Evolutionary conservation across 1,139 yeast genomes (phyloP), one percentile per base, ranked within the genome.

Genomic region (Nadsonia starkeyi-henricii): DNA sequence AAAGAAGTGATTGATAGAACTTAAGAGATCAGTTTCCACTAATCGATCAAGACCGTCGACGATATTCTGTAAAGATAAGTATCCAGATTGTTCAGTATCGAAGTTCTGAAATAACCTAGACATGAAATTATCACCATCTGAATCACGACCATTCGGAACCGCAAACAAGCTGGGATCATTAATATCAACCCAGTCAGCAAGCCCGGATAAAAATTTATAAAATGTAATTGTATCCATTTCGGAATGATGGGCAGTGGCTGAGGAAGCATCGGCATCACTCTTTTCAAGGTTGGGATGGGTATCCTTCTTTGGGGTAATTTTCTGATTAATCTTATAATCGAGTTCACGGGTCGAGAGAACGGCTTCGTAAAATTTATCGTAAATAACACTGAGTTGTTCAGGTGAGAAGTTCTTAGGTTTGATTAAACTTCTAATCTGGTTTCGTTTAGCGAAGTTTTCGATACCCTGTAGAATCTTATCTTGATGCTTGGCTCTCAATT

Each of bases 361-460:
- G 19, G 85, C 81, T 26, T 79, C 77, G 59, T 88, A 88, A 62
- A 81, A 91, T 45, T 95, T 70, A 61, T 91, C 98, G 61, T 91
- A 91, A 7, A 88, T 70, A 43, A 81, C 74, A 3, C 88, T 78
- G 36, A 86, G 58, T 41, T 85, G 77, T 1, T 72, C 78, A 41
- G 67, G 70, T 2, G 73, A 64, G 45, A 91, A 68, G 58, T 84
- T 77, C 20, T 71, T 72, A 0, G 86, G 76, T 58, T 81, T 81
- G 23, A 93, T 89, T 51, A 91, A 69, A 62, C 85, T 88, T 55
- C 98, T 74, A 41, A 91, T 64, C 62, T 91, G 96, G 0, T 97
- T 86, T 51, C 96, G 74, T 63, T 91, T 91, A 43, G 93, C 95
- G 68, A 91, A 91, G 0, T 81, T 72, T 55, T 93, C 94, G 54